These are phyloP conservation scores for Cyclostephanos tholiformis DNA, from an alignment of 108 stramenopile genomes.

Conservation along the genomic window DNA sequence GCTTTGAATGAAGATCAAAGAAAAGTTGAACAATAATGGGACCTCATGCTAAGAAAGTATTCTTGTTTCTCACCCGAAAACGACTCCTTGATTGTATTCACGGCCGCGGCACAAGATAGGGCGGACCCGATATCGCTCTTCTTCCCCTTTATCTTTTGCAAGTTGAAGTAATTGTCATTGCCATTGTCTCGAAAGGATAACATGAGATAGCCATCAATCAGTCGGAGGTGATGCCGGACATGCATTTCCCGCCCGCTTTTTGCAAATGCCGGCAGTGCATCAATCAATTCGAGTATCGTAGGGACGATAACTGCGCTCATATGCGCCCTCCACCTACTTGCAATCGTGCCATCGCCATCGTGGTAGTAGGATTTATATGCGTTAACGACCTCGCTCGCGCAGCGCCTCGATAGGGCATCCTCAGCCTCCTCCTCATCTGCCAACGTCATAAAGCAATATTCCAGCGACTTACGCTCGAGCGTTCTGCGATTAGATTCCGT, in stretches of 20 bases:
- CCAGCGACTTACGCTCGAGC: slow-evolving; percentile 38
- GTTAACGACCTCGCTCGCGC: slow-evolving; percentile 10
- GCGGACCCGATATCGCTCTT: slow-evolving; percentile 43
- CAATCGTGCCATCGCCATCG: neutral
- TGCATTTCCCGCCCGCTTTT: slow-evolving; percentile 43
- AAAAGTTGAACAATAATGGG: neutral
- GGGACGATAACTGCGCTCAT: slow-evolving; percentile 38
- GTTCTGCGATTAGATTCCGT: slow-evolving; percentile 12
- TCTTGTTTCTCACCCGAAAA: slow-evolving; percentile 35
- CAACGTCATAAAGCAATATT: slow-evolving; percentile 43
- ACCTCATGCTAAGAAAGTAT: neutral
- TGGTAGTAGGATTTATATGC: slow-evolving; percentile 27
- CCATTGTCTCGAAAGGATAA: slow-evolving; percentile 27
- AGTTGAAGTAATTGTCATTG: slow-evolving; percentile 5
- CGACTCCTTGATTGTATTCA: slow-evolving; percentile 17
- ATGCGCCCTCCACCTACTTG: slow-evolving; percentile 26
- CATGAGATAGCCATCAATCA: slow-evolving; percentile 52
- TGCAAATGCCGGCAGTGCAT: slow-evolving; percentile 37
- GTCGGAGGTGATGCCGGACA: slow-evolving; percentile 35
- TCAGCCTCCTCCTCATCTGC: slow-evolving; percentile 25
- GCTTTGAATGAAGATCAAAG: neutral
- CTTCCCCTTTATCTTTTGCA: slow-evolving; percentile 6
- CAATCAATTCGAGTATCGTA: slow-evolving; percentile 44
- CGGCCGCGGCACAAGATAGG: slow-evolving; percentile 26
- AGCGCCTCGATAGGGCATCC: slow-evolving; percentile 13